phyloP scores from a whole-genome alignment of 805 yeast species.

The Wickerhamomyces rabaulensis region DNA sequence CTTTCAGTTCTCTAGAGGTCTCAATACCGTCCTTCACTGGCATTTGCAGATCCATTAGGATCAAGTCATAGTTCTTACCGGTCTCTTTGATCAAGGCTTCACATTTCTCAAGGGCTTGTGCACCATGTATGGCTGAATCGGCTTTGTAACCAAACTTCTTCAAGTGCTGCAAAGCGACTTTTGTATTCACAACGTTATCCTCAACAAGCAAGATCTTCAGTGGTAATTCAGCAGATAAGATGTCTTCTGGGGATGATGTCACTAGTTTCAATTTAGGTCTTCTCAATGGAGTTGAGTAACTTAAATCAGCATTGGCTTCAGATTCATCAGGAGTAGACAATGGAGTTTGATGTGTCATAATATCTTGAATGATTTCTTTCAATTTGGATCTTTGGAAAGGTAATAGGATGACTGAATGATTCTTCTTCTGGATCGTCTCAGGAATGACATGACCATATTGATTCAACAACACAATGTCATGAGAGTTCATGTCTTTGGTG shows the following conservation, averaged over 20 bases:
- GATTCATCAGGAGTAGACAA: background rate
- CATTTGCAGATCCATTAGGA: conserved; percentile 92
- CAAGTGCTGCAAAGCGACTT: conserved; percentile 60
- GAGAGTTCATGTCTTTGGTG: background rate
- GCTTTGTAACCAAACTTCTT: conserved; percentile 53
- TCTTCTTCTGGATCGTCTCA: conserved; percentile 1
- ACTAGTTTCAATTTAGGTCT: conserved; percentile 1
- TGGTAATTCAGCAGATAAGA: conserved; percentile 26
- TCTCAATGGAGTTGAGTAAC: background rate
- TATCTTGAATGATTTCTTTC: background rate
- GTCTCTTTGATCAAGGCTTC: conserved; percentile 47
- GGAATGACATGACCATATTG: conserved; percentile 10
- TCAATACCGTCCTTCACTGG: conserved; percentile 93
- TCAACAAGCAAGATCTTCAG: conserved; percentile 79
- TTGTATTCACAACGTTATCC: conserved; percentile 81
- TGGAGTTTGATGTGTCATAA: background rate
- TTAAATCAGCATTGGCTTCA: background rate
- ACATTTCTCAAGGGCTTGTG: conserved; percentile 92
- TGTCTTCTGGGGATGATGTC: background rate
- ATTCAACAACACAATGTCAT: conserved; percentile 9
- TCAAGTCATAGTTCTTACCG: conserved; percentile 71
- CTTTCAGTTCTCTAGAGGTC: conserved; percentile 74
- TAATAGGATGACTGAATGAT: conserved; percentile 11
- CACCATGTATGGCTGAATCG: conserved; percentile 77
- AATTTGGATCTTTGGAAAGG: conserved; percentile 16